A percentile compares a stretch with the other conserved stretches of the same genome.
These are phyloP conservation scores for Nakazawaea holstii DNA, from an alignment of 805 yeast species.

Conservation along the genomic window DNA sequence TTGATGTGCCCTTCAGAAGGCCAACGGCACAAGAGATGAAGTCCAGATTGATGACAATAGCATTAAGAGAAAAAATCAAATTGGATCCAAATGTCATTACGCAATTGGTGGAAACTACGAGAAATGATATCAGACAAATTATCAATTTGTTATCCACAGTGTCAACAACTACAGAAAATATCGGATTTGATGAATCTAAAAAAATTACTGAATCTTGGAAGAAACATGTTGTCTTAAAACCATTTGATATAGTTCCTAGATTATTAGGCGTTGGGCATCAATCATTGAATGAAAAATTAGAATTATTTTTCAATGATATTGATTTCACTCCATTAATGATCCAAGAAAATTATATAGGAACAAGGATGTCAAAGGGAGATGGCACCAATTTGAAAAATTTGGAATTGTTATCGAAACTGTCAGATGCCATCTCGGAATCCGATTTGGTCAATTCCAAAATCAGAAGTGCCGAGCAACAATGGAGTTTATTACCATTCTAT, in stretches of 20 bases:
- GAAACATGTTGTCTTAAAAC: constrained; percentile 84
- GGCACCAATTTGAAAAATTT: constrained; percentile 47
- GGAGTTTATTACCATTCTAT: constrained; percentile 91
- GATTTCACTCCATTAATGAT: constrained; percentile 94
- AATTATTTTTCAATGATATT: constrained; percentile 87
- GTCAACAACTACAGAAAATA: constrained; percentile 60
- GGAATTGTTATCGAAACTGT: constrained; percentile 66
- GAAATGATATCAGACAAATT: constrained; percentile 91
- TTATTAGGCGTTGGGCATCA: constrained; percentile 59
- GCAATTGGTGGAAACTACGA: constrained; percentile 76
- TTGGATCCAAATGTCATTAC: constrained; percentile 78
- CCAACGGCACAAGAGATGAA: constrained; percentile 81
- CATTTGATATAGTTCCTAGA: constrained; percentile 81
- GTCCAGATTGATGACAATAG: constrained; percentile 85
- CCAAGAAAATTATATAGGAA: constrained; percentile 82
- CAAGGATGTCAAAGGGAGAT: constrained; percentile 45
- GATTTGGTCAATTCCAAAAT: constrained; percentile 79
- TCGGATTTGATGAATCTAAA: constrained; percentile 60
- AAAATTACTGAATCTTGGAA: constrained; percentile 71
- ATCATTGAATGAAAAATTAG: constrained; percentile 75
- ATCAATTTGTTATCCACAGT: constrained; percentile 85
- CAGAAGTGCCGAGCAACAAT: constrained; percentile 87
- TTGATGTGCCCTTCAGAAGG: constrained; percentile 80
- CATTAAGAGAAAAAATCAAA: constrained; percentile 75
- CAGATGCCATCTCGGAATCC: constrained; percentile 80